Evolutionary conservation across 257 asterid species (phyloP), one percentile per base, ranked within the genome.

Genomic region (Linaria vulgaris): DNA sequence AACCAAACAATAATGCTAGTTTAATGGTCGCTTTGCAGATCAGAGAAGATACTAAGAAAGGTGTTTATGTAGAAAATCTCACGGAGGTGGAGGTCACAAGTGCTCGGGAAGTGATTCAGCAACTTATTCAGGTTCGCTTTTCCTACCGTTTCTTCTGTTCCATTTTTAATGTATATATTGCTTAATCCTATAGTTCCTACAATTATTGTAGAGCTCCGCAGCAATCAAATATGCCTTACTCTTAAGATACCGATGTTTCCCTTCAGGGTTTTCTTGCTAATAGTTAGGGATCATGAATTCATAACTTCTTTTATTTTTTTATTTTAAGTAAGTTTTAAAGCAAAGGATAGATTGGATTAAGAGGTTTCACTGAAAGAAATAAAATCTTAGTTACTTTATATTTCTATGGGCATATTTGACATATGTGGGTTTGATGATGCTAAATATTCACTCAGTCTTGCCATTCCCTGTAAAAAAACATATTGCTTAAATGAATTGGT

Each of bases 31-130:
- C 59, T 52, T 63, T 78, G 70, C 83, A 90, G 97, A 84, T 94
- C 46, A 80, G 99, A 72, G 99, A 94, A 79, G 99, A 94, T 77
- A 80, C 72, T 30, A 85, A 85, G 74, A 94, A 90, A 76, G 99
- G 99, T 72, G 81, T 94, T 71, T 83, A 94, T 78, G 97, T 94
- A 8, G 99, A 94, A 73, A 87, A 90, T 82, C 83, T 87, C 49
- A 94, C 79, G 11, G 97, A 94, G 79, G 77, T 94, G 39, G 99
- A 94, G 80, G 96, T 87, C 67, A 69, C 77, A 10, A 87, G 97
- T 78, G 95, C 99, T 58, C 90, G 99, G 56, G 99, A 90, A 56
- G 95, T 87, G 69, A 80, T 94, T 69, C 95, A 85, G 61, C 96
- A 94, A 65, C 96, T 94, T 77, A 83, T 90, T 81, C 96, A 89